Percentiles rank a stretch among this genome's conserved stretches.
phyloP scores from a whole-genome alignment of 495 filamentous ascomycete genomes.

The Penicillium parvum region DNA sequence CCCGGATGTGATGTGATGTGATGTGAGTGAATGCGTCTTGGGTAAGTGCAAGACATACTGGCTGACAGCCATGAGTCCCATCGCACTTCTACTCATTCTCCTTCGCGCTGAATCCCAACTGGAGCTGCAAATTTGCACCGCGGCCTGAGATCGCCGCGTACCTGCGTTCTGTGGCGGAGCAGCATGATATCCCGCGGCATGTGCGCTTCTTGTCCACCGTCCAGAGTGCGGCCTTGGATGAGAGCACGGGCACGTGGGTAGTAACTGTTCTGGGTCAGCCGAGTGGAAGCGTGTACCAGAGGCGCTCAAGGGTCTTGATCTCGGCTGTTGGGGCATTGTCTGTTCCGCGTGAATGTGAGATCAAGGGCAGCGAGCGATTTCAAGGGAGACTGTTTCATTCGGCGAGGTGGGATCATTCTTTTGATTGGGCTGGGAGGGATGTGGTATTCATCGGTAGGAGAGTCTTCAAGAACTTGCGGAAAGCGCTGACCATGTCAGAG shows the following conservation, averaged over 20 bases:
- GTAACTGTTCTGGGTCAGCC: slow-evolving; percentile 35
- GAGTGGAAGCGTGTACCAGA: slow-evolving; percentile 18
- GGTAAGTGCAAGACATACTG: background rate
- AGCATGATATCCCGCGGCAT: slow-evolving; percentile 40
- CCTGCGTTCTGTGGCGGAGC: slow-evolving; percentile 36
- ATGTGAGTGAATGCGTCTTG: slow-evolving; percentile 11
- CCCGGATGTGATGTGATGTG: slow-evolving; percentile 26
- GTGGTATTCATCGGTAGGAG: slow-evolving; percentile 51
- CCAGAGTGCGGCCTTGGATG: slow-evolving; percentile 31
- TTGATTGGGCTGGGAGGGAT: slow-evolving; percentile 51
- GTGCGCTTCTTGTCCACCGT: slow-evolving; percentile 41
- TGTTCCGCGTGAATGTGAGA: slow-evolving; percentile 40
- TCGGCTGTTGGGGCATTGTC: slow-evolving; percentile 45
- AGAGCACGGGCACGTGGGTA: slow-evolving; percentile 38
- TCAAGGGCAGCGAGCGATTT: slow-evolving; percentile 43
- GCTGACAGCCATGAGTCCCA: slow-evolving; percentile 4
- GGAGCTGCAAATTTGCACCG: slow-evolving; percentile 36
- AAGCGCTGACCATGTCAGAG: slow-evolving; percentile 8
- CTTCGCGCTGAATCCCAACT: slow-evolving; percentile 45
- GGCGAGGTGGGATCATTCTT: slow-evolving; percentile 53
- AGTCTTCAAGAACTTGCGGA: background rate
- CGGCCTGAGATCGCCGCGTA: slow-evolving; percentile 44
- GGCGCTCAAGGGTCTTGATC: slow-evolving; percentile 42
- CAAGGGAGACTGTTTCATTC: slow-evolving; percentile 54
- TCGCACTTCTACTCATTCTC: slow-evolving; percentile 48